A percentile compares a stretch with the other conserved stretches of the same genome.
phyloP scores from a whole-genome alignment of 2,329 filamentous ascomycete genomes.

The Colletotrichum zoysiae region DNA sequence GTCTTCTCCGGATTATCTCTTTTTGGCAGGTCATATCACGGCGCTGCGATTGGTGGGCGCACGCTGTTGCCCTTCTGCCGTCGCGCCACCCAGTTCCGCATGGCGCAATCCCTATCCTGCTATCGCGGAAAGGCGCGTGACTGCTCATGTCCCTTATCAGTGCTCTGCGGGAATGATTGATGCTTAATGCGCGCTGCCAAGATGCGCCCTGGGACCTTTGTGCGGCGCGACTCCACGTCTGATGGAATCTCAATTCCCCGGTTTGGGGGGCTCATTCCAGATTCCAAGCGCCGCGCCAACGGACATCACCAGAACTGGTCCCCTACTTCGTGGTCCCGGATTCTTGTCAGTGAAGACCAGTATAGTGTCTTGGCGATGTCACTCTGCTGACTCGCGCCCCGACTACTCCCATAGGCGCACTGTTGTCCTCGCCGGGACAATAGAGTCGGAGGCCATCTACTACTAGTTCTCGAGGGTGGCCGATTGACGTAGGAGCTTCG shows the following conservation, averaged over 20 bases:
- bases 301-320: background rate
- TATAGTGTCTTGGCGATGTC: background rate
- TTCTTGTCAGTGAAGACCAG: background rate
- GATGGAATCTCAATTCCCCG: background rate
- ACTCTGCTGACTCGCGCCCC: background rate
- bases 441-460: too few relatives aligned
- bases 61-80: background rate
- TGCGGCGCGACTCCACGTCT: conserved; percentile 16
- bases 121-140: conserved; percentile 10
- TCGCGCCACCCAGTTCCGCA: conserved; percentile 1
- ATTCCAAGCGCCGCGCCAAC: background rate
- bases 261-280: background rate
- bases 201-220: conserved; percentile 24
- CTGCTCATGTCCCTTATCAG: conserved; percentile 3
- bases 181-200: conserved; percentile 22
- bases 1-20: conserved; percentile 29
- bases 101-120: conserved; percentile 19
- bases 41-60: conserved; percentile 4
- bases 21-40: conserved; percentile 30
- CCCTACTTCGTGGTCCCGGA: background rate
- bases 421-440: background rate
- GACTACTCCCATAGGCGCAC: background rate
- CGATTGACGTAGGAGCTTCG: background rate
- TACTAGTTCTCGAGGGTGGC: too few relatives aligned
- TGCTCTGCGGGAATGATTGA: background rate